A percentile compares a stretch with the other conserved stretches of the same genome.
Evolutionary conservation across 768 basidiomycete genomes (phyloP).

Genomic region (Leccinum variicolor): DNA sequence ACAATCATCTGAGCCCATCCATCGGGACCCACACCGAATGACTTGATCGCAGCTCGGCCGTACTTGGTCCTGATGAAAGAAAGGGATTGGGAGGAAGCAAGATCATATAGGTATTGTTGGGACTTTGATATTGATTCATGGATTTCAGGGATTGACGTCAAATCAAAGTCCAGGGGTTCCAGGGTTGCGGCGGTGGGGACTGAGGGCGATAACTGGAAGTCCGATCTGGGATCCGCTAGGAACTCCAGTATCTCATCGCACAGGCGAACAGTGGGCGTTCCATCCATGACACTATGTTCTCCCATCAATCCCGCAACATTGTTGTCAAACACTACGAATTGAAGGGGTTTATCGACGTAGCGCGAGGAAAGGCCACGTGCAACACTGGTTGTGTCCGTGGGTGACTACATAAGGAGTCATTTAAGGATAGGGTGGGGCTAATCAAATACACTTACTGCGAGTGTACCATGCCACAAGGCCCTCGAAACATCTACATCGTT

Average conservation of each 20-base stretch:
- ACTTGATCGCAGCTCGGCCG: slow-evolving; percentile 84
- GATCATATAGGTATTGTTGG: slow-evolving; percentile 49
- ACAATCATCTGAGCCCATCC: slow-evolving; percentile 93
- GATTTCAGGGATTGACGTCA: slow-evolving; percentile 38
- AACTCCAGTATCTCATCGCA: slow-evolving; percentile 66
- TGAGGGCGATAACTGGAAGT: slow-evolving; percentile 45
- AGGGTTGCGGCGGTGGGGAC: slow-evolving; percentile 31
- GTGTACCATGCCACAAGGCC: slow-evolving; percentile 77
- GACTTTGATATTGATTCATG: slow-evolving; percentile 53
- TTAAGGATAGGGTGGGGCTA: neutral
- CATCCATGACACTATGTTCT: slow-evolving; percentile 91
- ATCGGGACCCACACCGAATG: slow-evolving; percentile 87
- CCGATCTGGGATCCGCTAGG: slow-evolving; percentile 59
- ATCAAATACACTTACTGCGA: slow-evolving; percentile 33
- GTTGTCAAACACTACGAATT: slow-evolving; percentile 86
- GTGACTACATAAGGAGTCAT: slow-evolving; percentile 3
- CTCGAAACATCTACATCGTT: slow-evolving; percentile 60
- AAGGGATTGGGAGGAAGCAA: slow-evolving; percentile 63
- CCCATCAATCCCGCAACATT: slow-evolving; percentile 84
- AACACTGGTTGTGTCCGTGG: slow-evolving; percentile 23
- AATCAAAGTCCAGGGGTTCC: slow-evolving; percentile 59
- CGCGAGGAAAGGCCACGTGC: slow-evolving; percentile 61
- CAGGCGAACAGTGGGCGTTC: slow-evolving; percentile 74
- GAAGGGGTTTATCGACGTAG: slow-evolving; percentile 88
- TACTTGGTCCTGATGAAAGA: slow-evolving; percentile 65